Evolutionary conservation across 2,329 filamentous ascomycete species (phyloP), one percentile per base, ranked within the genome.

Genomic region (Aspergillus thermomutatus): DNA sequence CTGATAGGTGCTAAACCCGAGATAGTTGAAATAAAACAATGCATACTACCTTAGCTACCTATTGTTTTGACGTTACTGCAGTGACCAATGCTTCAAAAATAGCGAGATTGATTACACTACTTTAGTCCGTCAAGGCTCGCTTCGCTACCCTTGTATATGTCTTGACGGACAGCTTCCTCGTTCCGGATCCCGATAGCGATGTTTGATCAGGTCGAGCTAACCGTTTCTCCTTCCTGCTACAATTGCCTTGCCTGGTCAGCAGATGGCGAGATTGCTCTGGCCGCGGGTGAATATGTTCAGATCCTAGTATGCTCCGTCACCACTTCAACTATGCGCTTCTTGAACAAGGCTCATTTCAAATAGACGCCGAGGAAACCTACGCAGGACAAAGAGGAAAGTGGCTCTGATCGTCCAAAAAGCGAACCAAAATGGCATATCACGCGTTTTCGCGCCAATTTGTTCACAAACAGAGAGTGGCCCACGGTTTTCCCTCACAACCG

Each of bases 221-320:
- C 71, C 25, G 74, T 79, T 54, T 83, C 78, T 72, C 82, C 83
- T 2, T 79, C 79, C 3, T 79, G 78, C 57, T 69, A 76, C 26
- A 73, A 82, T 62, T 82, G 80, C 50, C 68, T 87, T n/a, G 75
- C 78, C 52, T 87, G 84, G 83, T 86, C 83, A 6, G 69, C 75
- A 41, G 83, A 86, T 62, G 81, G 82, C 48, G 80, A 82, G 50
- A 75, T 87, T 47, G 84, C 83, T 6, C 69, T 86, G 49, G 82
- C 81, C 14, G 79, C 79, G 10, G 80, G 82, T 52, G 83, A 86
- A 63, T 72, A 77, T 59, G 77, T 86, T 19, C 77, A 83, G 45
- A 72, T 86, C 41, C 66, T 86, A 60, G 75, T 83, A 34, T 66
- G 11, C 23, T n/a, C 40, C 31, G 25, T 34, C 11, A 26, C 46